phyloP scores from a whole-genome alignment of 2,329 filamentous ascomycete species.

The Stemphylium lycopersici region DNA sequence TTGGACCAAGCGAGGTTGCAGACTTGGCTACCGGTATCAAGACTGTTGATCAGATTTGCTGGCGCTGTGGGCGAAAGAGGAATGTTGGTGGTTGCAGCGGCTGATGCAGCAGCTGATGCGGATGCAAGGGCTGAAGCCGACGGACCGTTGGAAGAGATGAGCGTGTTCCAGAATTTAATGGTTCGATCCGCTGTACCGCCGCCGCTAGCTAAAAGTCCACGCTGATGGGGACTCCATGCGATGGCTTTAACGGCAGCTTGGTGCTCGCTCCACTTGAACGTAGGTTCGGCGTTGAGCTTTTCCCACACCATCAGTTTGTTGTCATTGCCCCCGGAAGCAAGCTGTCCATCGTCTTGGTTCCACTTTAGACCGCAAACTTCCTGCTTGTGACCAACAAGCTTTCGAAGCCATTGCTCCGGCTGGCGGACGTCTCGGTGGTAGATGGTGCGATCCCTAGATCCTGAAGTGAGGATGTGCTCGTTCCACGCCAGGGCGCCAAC shows the following conservation, averaged over 20 bases:
- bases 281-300: slow-evolving; percentile 86
- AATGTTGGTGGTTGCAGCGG: slow-evolving; percentile 37
- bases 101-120: slow-evolving; percentile 43
- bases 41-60: slow-evolving; percentile 68
- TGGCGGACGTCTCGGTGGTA: slow-evolving; percentile 95
- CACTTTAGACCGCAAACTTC: slow-evolving; percentile 96
- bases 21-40: slow-evolving; percentile 98
- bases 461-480: slow-evolving; percentile 94
- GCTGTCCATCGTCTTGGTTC: slow-evolving; percentile 94
- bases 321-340: slow-evolving; percentile 95
- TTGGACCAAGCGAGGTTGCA: slow-evolving; percentile 98
- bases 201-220: slow-evolving; percentile 90
- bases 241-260: slow-evolving; percentile 97
- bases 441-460: slow-evolving; percentile 89
- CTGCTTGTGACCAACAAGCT: slow-evolving; percentile 93
- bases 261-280: slow-evolving; percentile 94
- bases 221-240: slow-evolving; percentile 95
- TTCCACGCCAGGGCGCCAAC: slow-evolving; percentile 98
- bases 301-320: slow-evolving; percentile 99
- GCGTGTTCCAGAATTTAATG: slow-evolving; percentile 98
- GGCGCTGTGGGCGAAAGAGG: slow-evolving; percentile 46
- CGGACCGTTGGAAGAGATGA: slow-evolving; percentile 67
- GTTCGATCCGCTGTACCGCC: slow-evolving; percentile 94
- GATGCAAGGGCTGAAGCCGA: slow-evolving; percentile 50
- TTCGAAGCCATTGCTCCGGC: slow-evolving; percentile 86